Base-by-base conservation (phyloP, 1,139 yeast genomes). In the Lodderomyces orthopsilosis region DNA sequence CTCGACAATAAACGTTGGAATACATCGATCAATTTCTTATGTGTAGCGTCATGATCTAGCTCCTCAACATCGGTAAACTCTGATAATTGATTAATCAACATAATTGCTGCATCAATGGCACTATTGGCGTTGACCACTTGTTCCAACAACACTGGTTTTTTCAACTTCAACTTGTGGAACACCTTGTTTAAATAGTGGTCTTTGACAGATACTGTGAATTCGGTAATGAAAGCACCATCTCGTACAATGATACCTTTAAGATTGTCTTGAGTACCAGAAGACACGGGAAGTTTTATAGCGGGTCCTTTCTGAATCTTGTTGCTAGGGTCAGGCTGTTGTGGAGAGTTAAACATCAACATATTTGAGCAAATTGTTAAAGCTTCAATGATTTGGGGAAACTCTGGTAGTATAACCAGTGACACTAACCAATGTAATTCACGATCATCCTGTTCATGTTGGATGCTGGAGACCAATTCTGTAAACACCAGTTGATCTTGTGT, bases 361-460 rank as follows among this genome's bases (percentile, higher is more conserved):
- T 70, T 68, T 35, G 65, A 61, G 46, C 76, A 70, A 18, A 66
- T 65, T 35, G 63, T 61, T 7, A 73, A 61, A 0, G 77, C 68
- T 45, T 72, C 77, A 2, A 66, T 56, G 14, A 73, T 57, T 43
- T 67, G 74, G 14, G 70, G 68, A 24, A 71, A 58, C 45, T 71
- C 76, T 3, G 72, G 74, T 14, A 51, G 49, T 13, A 70, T 61
- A 24, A 68, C 52, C 26, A 50, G 47, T 27, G 56, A 48, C 13
- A 65, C 58, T 35, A 66, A 62, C 78, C 77, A 73, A 45, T 70
- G 75, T 24, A 71, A 61, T 50, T 73, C 77, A 12, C 50, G 50
- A 41, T 66, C 67, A n/a, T 63, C 59, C 17, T 54, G 53, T 1
- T 42, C 48, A 1, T 37, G 23, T 47, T 67, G 72, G 12, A 43